A percentile compares a stretch with the other conserved stretches of the same genome.
Conservation (phyloP, 371 early-diverging fungal species). For the Apophysomyces elegans region DNA sequence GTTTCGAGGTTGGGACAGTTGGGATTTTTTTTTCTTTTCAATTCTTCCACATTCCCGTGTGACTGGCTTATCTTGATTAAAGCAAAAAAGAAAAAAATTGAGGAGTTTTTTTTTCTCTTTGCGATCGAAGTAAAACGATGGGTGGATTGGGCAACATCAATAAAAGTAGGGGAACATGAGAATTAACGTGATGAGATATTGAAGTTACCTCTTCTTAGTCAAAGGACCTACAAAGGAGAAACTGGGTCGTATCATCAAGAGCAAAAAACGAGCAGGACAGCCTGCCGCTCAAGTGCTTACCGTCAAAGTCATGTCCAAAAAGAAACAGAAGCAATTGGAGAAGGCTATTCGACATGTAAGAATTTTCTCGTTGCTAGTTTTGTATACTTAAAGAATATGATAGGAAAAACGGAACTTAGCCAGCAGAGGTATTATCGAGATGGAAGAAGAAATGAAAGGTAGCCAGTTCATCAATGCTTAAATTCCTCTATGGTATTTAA, state of each 20-base stretch:
- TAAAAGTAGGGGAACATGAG: not conserved
- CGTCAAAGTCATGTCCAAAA: conserved; percentile 36
- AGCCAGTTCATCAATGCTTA: not conserved
- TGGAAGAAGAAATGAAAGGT: conserved; percentile 55
- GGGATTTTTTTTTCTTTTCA: conserved; percentile 15
- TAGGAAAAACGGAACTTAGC: conserved; percentile 45
- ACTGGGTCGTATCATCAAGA: conserved; percentile 7
- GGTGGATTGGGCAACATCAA: conserved; percentile 2
- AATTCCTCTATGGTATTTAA: not conserved
- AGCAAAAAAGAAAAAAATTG: conserved; percentile 8
- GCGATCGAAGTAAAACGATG: not conserved
- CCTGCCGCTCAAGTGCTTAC: conserved; percentile 1
- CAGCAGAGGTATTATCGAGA: conserved; percentile 37
- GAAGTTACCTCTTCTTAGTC: not conserved
- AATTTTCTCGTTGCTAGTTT: not conserved
- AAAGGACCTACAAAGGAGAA: conserved; percentile 11
- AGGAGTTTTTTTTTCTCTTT: not conserved
- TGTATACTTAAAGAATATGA: not conserved
- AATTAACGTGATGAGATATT: not conserved
- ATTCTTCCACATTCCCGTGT: not conserved
- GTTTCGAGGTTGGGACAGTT: conserved; percentile 5
- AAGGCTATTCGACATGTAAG: conserved; percentile 45
- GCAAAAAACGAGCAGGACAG: not conserved
- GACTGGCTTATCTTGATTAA: not conserved
- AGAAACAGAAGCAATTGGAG: conserved; percentile 51